phyloP scores from a whole-genome alignment of 495 filamentous ascomycete species.

The Aspergillus steynii region DNA sequence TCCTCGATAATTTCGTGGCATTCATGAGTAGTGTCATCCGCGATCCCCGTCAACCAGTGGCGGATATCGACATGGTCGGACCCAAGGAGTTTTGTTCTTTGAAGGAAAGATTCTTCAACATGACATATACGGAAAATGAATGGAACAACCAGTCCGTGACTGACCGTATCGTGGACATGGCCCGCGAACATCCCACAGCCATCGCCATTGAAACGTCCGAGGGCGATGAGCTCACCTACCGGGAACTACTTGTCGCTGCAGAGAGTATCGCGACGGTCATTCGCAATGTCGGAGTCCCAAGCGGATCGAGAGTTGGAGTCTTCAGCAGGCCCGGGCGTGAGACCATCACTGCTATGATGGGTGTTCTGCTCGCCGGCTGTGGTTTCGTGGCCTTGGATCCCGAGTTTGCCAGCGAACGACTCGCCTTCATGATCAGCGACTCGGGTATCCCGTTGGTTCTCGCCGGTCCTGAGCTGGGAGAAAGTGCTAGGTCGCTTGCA shows the following conservation, averaged over 20 bases:
- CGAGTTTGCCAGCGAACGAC: constrained; percentile 12
- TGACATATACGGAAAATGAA: neutral
- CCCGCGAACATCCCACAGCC: neutral
- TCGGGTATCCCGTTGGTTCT: neutral
- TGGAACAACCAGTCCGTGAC: neutral
- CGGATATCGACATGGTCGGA: constrained; percentile 12
- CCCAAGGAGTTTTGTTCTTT: neutral
- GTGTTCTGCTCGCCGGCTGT: neutral
- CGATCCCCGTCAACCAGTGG: constrained; percentile 31
- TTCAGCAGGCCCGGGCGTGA: neutral
- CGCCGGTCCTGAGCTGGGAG: neutral
- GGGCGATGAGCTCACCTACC: neutral
- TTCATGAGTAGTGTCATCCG: constrained; percentile 27
- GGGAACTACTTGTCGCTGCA: neutral
- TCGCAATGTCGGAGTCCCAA: neutral
- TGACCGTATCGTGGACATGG: neutral
- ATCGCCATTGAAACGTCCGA: constrained; percentile 1
- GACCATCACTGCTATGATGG: neutral
- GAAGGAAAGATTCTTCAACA: neutral
- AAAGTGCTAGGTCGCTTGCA: neutral
- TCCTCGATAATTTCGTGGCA: constrained; percentile 31
- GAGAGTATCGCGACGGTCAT: neutral
- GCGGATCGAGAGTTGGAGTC: neutral
- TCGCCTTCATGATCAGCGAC: constrained; percentile 21
- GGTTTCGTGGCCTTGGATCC: constrained; percentile 3